Percentiles rank a stretch among this genome's conserved stretches.
Conservation (phyloP, 2,329 filamentous ascomycete species). For the Aspergillus sp. region DNA sequence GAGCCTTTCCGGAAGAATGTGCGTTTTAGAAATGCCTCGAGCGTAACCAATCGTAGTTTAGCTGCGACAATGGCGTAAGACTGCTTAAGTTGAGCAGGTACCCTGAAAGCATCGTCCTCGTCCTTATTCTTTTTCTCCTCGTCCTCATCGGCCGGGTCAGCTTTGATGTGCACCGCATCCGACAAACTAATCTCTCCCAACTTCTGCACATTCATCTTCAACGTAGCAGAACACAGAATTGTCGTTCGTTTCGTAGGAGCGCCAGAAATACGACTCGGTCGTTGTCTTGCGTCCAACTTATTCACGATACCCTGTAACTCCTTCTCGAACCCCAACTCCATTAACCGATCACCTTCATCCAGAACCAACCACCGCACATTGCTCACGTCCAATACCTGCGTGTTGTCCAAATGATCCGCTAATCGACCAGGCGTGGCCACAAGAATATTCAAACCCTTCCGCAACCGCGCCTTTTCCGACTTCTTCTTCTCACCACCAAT, state of each 20-base stretch:
- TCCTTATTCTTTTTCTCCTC: constrained; percentile 43
- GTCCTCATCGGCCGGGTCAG: constrained; percentile 52
- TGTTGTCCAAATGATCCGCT: constrained; percentile 87
- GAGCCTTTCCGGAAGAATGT: constrained; percentile 82
- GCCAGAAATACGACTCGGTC: constrained; percentile 55
- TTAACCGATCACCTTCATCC: constrained; percentile 94
- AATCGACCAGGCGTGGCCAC: constrained; percentile 90
- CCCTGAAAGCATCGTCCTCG: constrained; percentile 59
- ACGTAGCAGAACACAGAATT: constrained; percentile 88
- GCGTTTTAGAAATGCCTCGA: constrained; percentile 76
- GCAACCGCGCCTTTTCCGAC: constrained; percentile 82
- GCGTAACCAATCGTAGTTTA: constrained; percentile 82
- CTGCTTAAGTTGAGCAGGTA: constrained; percentile 90
- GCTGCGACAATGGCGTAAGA: constrained; percentile 80
- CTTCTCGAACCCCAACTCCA: constrained; percentile 96
- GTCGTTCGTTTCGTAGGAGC: constrained; percentile 72
- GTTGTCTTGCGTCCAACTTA: constrained; percentile 63
- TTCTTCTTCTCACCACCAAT: constrained; percentile 67
- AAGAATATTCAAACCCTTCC: constrained; percentile 92
- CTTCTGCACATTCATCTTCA: constrained; percentile 95
- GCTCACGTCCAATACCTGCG: constrained; percentile 77
- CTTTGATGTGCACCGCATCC: constrained; percentile 80
- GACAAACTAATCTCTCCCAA: constrained; percentile 92
- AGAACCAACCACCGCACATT: constrained; percentile 90
- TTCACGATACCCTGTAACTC: constrained; percentile 82